Conservation (phyloP, 2,329 filamentous ascomycete genomes). For the Claviceps pazoutovae region DNA sequence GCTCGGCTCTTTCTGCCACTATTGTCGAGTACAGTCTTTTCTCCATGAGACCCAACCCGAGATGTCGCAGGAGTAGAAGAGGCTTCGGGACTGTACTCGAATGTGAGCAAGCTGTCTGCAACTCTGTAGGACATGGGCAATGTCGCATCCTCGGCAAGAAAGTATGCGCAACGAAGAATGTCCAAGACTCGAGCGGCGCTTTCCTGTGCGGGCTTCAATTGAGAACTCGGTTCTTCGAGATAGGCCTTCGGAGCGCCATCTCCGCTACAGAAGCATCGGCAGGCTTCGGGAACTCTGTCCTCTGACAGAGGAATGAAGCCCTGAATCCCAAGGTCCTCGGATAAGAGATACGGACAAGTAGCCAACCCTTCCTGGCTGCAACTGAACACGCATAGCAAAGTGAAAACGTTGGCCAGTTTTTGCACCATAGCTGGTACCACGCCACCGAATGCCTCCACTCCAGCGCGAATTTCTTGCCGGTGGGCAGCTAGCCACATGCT, state of each 20-base stretch:
- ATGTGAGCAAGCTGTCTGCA: slow-evolving; percentile 16
- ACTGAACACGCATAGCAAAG: slow-evolving; percentile 30
- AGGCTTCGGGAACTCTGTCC: slow-evolving; percentile 23
- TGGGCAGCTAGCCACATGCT: slow-evolving; percentile 38
- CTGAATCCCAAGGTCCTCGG: slow-evolving; percentile 34
- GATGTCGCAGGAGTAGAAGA: neutral
- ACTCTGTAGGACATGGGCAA: slow-evolving; percentile 24
- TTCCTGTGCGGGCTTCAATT: slow-evolving; percentile 21
- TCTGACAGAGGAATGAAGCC: slow-evolving; percentile 30
- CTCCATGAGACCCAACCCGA: neutral
- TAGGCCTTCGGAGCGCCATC: slow-evolving; percentile 26
- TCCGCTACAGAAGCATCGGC: slow-evolving; percentile 23
- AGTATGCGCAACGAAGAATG: slow-evolving; percentile 33
- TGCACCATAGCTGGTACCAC: slow-evolving; percentile 33
- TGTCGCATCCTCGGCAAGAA: slow-evolving; percentile 26
- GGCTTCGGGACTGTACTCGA: slow-evolving; percentile 16
- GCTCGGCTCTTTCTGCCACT: too few species aligned
- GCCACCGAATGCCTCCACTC: slow-evolving; percentile 29
- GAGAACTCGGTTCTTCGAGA: slow-evolving; percentile 18
- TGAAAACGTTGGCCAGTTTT: slow-evolving; percentile 31
- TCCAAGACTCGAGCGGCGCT: slow-evolving; percentile 34
- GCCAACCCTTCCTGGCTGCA: slow-evolving; percentile 25
- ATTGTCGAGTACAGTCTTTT: neutral
- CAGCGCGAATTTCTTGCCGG: slow-evolving; percentile 31
- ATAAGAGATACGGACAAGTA: slow-evolving; percentile 33